Percentiles rank a stretch among this genome's conserved stretches.
These are phyloP conservation scores for Pseudogymnoascus verrucosus DNA, from an alignment of 2,329 filamentous ascomycete species.

Conservation along the genomic window DNA sequence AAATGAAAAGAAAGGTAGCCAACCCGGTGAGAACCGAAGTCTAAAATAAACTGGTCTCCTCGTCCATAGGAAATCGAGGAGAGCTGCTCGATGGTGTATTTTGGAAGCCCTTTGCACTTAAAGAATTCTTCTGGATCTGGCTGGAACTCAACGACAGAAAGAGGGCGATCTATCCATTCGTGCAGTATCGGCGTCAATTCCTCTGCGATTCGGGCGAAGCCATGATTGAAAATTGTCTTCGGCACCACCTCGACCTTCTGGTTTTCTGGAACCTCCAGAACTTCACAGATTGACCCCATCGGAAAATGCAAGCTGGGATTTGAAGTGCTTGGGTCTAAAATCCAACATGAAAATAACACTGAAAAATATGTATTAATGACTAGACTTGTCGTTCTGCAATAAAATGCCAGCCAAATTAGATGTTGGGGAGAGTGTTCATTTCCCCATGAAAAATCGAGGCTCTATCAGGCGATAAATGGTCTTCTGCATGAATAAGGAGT, in stretches of 20 bases:
- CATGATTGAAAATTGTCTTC: conserved; percentile 13
- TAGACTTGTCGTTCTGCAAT: neutral
- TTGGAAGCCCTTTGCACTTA: conserved; percentile 11
- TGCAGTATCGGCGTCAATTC: conserved; percentile 13
- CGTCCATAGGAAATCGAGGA: conserved; percentile 19
- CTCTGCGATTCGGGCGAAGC: conserved; percentile 13
- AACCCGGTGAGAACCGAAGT: conserved; percentile 30
- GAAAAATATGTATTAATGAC: neutral
- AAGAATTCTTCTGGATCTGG: conserved; percentile 19
- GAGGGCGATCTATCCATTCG: conserved; percentile 15
- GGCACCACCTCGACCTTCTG: conserved; percentile 15
- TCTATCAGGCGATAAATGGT: neutral
- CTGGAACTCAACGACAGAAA: conserved; percentile 21
- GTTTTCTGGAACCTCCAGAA: conserved; percentile 14
- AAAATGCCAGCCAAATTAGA: neutral
- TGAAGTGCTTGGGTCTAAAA: neutral
- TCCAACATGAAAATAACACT: neutral
- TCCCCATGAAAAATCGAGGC: neutral
- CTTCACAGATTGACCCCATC: neutral
- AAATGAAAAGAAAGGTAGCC: conserved; percentile 27
- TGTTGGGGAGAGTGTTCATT: neutral
- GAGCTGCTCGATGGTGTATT: conserved; percentile 14
- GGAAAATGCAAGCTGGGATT: neutral
- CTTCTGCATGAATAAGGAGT: neutral
- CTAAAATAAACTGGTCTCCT: conserved; percentile 27